phyloP scores from a whole-genome alignment of 2,329 filamentous ascomycete genomes.

The Fusarium sulawesiense region DNA sequence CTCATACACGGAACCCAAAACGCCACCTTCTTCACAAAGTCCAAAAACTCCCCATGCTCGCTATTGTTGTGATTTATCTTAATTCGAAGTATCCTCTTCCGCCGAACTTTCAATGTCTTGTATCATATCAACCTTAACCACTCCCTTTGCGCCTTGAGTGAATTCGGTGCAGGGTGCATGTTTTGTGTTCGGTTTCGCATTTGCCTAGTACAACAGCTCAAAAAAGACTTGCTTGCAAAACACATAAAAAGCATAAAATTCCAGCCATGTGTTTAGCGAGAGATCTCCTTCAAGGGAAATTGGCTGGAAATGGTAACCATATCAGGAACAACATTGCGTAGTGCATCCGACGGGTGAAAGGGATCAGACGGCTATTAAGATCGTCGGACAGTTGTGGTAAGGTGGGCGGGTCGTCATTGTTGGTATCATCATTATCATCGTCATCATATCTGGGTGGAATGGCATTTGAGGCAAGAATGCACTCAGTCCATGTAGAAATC shows the following conservation, averaged over 20 bases:
- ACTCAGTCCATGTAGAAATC: slow-evolving; percentile 96
- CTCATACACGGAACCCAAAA: slow-evolving; percentile 36
- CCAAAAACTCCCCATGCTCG: slow-evolving; percentile 37
- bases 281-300: slow-evolving; percentile 30
- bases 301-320: slow-evolving; percentile 25
- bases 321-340: slow-evolving; percentile 27
- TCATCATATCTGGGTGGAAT: slow-evolving; percentile 31
- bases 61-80: slow-evolving; percentile 34
- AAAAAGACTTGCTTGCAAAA: slow-evolving; percentile 33
- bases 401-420: slow-evolving; percentile 26
- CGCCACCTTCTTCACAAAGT: slow-evolving; percentile 27
- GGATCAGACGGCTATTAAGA: slow-evolving; percentile 22
- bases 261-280: slow-evolving; percentile 32
- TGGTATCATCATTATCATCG: slow-evolving; percentile 39
- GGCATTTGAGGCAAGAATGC: slow-evolving; percentile 3
- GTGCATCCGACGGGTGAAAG: slow-evolving; percentile 14
- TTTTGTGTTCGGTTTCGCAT: slow-evolving; percentile 31
- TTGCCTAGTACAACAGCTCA: slow-evolving; percentile 14
- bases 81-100: slow-evolving; percentile 22
- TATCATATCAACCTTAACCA: slow-evolving; percentile 9
- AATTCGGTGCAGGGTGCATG: slow-evolving; percentile 21
- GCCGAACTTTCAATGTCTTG: slow-evolving; percentile 1
- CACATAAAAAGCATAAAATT: slow-evolving; percentile 26
- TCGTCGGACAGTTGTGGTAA: slow-evolving; percentile 21
- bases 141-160: slow-evolving; percentile 28